phyloP scores from a whole-genome alignment of 1,284 basidiomycete species.

The Wallemia hederae region DNA sequence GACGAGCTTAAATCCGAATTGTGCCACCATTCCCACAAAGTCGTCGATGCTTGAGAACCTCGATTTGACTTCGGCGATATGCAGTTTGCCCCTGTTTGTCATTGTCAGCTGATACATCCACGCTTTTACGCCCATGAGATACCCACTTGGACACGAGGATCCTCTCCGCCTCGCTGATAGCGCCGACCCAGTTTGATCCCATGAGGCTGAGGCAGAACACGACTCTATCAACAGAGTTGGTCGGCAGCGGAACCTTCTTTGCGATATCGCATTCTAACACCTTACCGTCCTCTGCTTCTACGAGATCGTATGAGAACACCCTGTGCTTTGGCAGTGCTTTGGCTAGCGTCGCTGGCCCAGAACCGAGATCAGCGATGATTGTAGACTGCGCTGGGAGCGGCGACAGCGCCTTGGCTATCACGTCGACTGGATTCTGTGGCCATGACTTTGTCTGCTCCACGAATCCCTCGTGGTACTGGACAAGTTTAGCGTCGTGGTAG shows the following conservation, averaged over 20 bases:
- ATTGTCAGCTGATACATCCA: slow-evolving; percentile 1
- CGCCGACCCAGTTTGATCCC: slow-evolving; percentile 84
- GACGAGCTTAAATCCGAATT: slow-evolving; percentile 50
- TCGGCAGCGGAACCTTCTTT: slow-evolving; percentile 7
- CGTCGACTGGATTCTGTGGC: slow-evolving; percentile 69
- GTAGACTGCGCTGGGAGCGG: slow-evolving; percentile 28
- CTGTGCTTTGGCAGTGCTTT: slow-evolving; percentile 33
- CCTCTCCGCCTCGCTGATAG: slow-evolving; percentile 64
- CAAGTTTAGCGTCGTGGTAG: slow-evolving; percentile 2
- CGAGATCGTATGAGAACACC: slow-evolving; percentile 52
- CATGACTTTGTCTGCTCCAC: slow-evolving; percentile 61
- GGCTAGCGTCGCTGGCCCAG: slow-evolving; percentile 75
- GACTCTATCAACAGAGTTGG: slow-evolving; percentile 51
- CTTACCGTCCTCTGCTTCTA: slow-evolving; percentile 19
- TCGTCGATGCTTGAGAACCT: slow-evolving; percentile 41
- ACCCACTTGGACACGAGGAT: slow-evolving; percentile 49
- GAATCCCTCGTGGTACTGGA: slow-evolving; percentile 68
- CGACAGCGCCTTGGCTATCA: slow-evolving; percentile 28
- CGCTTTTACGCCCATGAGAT: slow-evolving; percentile 2
- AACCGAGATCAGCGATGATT: slow-evolving; percentile 74
- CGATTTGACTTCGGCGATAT: slow-evolving; percentile 86
- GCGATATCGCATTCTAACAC: slow-evolving; percentile 6
- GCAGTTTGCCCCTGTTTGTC: slow-evolving; percentile 40
- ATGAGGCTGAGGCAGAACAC: slow-evolving; percentile 87
- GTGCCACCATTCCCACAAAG: slow-evolving; percentile 41